Evolutionary conservation across 352 stramenopile species (phyloP), one percentile per base, ranked within the genome.

Genomic region (Halophytophthora batemanensis): DNA sequence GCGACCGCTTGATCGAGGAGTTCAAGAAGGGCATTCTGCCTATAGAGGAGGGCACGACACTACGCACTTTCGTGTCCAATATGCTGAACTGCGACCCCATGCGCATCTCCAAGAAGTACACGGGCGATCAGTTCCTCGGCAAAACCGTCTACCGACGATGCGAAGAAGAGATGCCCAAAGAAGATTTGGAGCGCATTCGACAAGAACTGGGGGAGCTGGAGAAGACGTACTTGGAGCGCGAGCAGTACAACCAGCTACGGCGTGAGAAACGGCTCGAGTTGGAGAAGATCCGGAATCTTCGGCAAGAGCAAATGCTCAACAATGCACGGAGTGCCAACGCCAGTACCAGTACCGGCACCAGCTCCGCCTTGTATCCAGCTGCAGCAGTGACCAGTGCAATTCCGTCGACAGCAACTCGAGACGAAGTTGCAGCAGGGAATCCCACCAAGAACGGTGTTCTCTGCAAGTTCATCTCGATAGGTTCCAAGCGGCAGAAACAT

Each of bases 91-190:
- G 97, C 66, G 96, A 99, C 72, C 96, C 97, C 7, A 99, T 99
- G 96, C 77, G 97, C 13, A 99, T 99, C 50, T 98, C 93, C 0
- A 99, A 99, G 64, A 99, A 99, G 72, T 99, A 99, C 61, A 98
- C 98, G 43, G 96, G 97, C 13, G 86, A 91, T 52, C 97, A 99
- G 59, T 98, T 95, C 60, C 99, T 99, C 55, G 96, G 97, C 61
- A 99, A 99, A 69, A 86, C 91, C 39, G 71, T 76, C 56, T 92
- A 90, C 48, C 74, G 82, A 8, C 59, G 80, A 28, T 69, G 82
- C 28, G 84, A 90, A 49, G 78, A 90, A 41, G 74, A 88, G n/a
- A 64, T 90, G 11, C 61, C 80, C 2, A 86, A 88, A 41, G 82
- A 89, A 6, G 82, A 94, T 37, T 77, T 91, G 65, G 80, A 91